These are phyloP conservation scores for Spathaspora passalidarum DNA, from an alignment of 805 yeast species.

Conservation along the genomic window DNA sequence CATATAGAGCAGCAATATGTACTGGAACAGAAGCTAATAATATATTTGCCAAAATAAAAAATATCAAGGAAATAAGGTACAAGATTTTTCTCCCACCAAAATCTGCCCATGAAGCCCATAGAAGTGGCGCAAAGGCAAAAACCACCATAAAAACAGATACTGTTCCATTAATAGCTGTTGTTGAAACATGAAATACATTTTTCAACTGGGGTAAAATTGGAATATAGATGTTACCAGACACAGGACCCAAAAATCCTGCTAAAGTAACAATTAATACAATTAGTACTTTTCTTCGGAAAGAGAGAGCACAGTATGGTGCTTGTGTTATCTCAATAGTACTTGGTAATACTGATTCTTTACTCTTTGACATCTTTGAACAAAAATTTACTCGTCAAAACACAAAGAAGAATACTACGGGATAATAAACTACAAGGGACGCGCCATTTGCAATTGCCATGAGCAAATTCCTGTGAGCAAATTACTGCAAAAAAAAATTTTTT, in stretches of 20 bases:
- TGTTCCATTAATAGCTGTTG: conserved; percentile 49
- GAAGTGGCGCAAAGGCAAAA: conserved; percentile 52
- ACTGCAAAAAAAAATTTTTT: conserved; percentile 1
- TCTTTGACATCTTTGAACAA: neutral
- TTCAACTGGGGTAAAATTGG: conserved; percentile 50
- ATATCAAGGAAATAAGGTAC: conserved; percentile 22
- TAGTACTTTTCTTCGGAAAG: conserved; percentile 20
- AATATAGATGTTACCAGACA: conserved; percentile 55
- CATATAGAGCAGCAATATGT: conserved; percentile 25
- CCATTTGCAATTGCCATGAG: neutral
- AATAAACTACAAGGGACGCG: neutral
- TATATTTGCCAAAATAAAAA: conserved; percentile 26
- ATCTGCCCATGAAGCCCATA: conserved; percentile 58
- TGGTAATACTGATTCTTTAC: neutral
- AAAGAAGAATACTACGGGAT: neutral
- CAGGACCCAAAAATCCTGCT: conserved; percentile 55
- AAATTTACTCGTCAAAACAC: too few relatives aligned
- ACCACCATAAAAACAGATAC: conserved; percentile 57
- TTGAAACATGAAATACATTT: conserved; percentile 36
- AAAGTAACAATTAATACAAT: conserved; percentile 41
- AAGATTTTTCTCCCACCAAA: conserved; percentile 43
- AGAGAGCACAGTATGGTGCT: conserved; percentile 4
- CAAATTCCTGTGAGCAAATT: conserved; percentile 1
- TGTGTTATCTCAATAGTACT: neutral
- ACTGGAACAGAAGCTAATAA: conserved; percentile 30